Evolutionary conservation across 345 rosid species (phyloP), one percentile per base, ranked within the genome.

Genomic region (Ceriops tagal): DNA sequence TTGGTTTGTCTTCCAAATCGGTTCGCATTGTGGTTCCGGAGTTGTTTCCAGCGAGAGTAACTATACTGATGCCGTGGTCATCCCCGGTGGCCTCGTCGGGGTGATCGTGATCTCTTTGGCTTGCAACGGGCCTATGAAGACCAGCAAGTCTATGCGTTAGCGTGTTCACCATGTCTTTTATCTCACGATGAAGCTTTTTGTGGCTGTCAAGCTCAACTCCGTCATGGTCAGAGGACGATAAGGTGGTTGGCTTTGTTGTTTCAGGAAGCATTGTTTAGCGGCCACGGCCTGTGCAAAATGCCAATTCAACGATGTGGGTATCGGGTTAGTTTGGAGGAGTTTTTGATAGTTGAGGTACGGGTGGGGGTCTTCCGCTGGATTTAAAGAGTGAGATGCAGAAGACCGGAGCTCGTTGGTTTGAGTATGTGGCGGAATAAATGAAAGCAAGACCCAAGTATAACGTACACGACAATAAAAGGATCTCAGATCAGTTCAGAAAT

Each of bases 1-100:
- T 61, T 22, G 35, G 60, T 21, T 83, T 83, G 26, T 80, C 88
- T 20, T 88, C 92, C 72, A 87, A 19, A 57, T 82, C 90, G n/a
- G 81, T 73, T 53, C 85, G 78, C 92, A 93, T 79, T 53, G 90
- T 83, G 53, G 98, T 96, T 27, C 97, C 97, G 0, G 79, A 56
- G 77, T 93, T 93, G 67, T 72, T 87, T 59, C 98, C 98, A 4
- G 96, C 84, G 1, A 93, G 93, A 0, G 95, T 93, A 73, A 91
- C 69, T 62, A 87, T 82, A 31, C 92, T 75, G 11, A 76, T 27
- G 0, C 95, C 84, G 21, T 65, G 72, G 2, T 79, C 85, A 4
- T 77, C 83, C 1, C 77, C 89, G 1, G 65, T 85, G 9, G 68
- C 78, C 27, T 55, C 74, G 7, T 53, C 73, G 53, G 43, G 66